A percentile compares a stretch with the other conserved stretches of the same genome.
These are phyloP conservation scores for Diutina sp. DNA, from an alignment of 1,139 yeast genomes.

Conservation along the genomic window DNA sequence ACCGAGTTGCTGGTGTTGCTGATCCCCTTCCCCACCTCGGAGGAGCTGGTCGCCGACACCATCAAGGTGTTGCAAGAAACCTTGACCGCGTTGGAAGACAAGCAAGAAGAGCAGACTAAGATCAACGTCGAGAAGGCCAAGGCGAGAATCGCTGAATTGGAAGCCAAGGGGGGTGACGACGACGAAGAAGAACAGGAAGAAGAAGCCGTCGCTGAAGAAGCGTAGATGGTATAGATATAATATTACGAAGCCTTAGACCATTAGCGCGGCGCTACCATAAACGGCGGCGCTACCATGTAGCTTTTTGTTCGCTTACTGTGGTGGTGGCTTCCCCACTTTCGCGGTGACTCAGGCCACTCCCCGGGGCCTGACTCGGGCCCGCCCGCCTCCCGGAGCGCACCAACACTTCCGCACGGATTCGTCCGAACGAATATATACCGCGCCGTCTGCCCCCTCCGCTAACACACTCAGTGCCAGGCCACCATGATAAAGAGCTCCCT, in stretches of 20 bases:
- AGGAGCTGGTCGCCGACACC: slow-evolving; percentile 60
- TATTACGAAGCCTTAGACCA: neutral
- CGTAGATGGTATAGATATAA: neutral
- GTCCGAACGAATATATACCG: neutral
- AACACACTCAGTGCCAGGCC: neutral
- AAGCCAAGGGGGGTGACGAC: slow-evolving; percentile 21
- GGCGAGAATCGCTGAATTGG: slow-evolving; percentile 59
- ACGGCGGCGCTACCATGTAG: neutral
- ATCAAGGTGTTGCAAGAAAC: slow-evolving; percentile 63
- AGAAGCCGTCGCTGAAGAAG: neutral
- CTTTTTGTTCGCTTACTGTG: neutral
- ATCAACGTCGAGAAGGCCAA: slow-evolving; percentile 65
- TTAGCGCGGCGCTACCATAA: neutral
- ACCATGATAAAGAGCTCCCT: neutral
- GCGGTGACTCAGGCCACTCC: neutral
- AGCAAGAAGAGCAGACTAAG: slow-evolving; percentile 76
- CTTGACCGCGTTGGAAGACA: slow-evolving; percentile 52
- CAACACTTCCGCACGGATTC: neutral
- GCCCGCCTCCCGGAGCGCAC: neutral
- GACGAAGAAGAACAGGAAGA: slow-evolving; percentile 11
- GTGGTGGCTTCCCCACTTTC: neutral
- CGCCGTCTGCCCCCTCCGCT: neutral
- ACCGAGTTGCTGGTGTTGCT: slow-evolving; percentile 67
- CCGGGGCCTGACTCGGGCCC: neutral
- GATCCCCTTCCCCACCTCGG: slow-evolving; percentile 67